Base-by-base conservation (phyloP, 2,329 filamentous ascomycete species). In the Apiospora aurea region DNA sequence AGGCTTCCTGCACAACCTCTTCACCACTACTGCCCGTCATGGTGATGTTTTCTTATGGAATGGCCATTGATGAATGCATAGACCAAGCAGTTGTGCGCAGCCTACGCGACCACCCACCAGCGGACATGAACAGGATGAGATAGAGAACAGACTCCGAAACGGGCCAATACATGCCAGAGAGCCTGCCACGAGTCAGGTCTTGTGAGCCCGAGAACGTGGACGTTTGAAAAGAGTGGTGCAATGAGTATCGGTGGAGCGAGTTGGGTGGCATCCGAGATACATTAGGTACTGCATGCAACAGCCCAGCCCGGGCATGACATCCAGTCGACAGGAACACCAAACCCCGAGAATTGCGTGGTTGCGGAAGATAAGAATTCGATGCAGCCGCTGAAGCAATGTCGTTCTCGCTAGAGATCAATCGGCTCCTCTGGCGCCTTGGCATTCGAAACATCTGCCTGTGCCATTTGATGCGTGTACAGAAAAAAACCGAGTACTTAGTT, bases 301-400 rank as follows among this genome's bases (percentile, higher is more conserved):
- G 11, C 38, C 8, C 29, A 38, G 26, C 26, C 26, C 26, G 3
- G 26, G 26, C 26, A 29, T 29, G 16, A 34, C 51, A 38, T 8
- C 5, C 53, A 34, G 53, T 57, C 16, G 51, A 34, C 26, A 57
- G 7, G 26, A 21, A 18, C 26, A 57, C 51, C 34, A 57, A 34
- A 14, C 18, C 38, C 13, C 14, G 44, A 46, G 44, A 46, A 14
- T 46, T 46, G 11, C 41, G 53, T 14, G 53, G 16, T 38, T 61
- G 34, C 29, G 57, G 38, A 64, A 64, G 57, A 64, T 41, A 64
- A 38, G 57, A 64, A 64, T 64, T 64, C 57, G 57, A 64, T 41
- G 57, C 57, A 64, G 34, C 34, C 34, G 57, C 57, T 41, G 41
- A 24, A 13, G 57, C 53, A n/a, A 38, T 64, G 57, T 64, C 57